Evolutionary conservation across 2,329 filamentous ascomycete species (phyloP).

Genomic region (Penicillium sp.): DNA sequence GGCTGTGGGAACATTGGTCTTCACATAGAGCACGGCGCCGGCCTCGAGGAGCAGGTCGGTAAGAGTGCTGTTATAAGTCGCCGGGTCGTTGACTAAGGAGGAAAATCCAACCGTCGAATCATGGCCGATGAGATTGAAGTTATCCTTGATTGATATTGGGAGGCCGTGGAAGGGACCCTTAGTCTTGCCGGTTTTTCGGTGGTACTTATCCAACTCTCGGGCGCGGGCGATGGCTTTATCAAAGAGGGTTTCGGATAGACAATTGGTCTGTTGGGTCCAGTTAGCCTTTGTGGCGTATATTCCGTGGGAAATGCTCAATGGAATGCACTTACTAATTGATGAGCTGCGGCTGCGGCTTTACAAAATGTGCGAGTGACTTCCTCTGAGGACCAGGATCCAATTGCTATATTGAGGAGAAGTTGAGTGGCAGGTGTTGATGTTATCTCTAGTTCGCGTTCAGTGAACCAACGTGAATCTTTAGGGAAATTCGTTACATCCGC

Average conservation of each 20-base stretch:
- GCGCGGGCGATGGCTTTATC: slow-evolving; percentile 57
- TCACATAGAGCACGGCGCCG: slow-evolving; percentile 49
- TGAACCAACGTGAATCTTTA: slow-evolving; percentile 62
- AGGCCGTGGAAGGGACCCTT: slow-evolving; percentile 29
- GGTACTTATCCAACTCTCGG: slow-evolving; percentile 57
- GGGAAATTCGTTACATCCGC: slow-evolving; percentile 63
- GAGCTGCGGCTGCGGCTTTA: slow-evolving; percentile 59
- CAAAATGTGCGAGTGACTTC: slow-evolving; percentile 59
- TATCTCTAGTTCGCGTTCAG: slow-evolving; percentile 55
- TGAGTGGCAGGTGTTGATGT: slow-evolving; percentile 43
- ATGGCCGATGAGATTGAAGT: slow-evolving; percentile 37
- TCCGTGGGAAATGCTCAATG: not conserved
- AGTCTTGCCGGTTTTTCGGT: slow-evolving; percentile 30
- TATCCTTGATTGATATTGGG: slow-evolving; percentile 48
- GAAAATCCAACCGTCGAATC: slow-evolving; percentile 28
- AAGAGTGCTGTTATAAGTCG: slow-evolving; percentile 32
- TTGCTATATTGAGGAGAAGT: slow-evolving; percentile 51
- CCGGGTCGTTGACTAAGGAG: slow-evolving; percentile 22
- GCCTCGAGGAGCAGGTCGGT: slow-evolving; percentile 44
- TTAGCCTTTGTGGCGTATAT: not conserved
- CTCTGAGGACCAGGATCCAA: slow-evolving; percentile 34
- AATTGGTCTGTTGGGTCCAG: slow-evolving; percentile 56
- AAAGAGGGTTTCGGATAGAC: slow-evolving; percentile 63
- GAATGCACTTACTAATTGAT: slow-evolving; percentile 49
- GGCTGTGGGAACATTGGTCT: slow-evolving; percentile 44